phyloP scores from a whole-genome alignment of 2,329 filamentous ascomycete species.

The Taxawa tesnikishii region DNA sequence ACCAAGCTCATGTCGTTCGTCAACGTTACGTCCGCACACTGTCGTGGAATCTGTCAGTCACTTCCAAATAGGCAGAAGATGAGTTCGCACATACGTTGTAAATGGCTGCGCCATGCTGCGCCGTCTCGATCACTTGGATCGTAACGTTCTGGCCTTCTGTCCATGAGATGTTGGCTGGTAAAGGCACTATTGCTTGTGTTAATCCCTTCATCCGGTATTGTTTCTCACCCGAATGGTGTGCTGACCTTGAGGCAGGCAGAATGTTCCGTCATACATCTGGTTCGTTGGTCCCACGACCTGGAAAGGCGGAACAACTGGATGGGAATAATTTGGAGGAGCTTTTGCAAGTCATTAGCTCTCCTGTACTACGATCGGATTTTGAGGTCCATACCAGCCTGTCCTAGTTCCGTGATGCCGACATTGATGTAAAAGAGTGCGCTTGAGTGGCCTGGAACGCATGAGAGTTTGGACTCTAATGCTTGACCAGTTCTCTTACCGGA shows the following conservation, averaged over 20 bases:
- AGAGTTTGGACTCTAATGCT: neutral
- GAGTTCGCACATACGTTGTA: slow-evolving; percentile 54
- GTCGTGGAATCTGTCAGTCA: neutral
- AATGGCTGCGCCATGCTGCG: slow-evolving; percentile 69
- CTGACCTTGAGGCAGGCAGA: slow-evolving; percentile 86
- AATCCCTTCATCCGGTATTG: too few species aligned
- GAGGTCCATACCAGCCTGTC: slow-evolving; percentile 19
- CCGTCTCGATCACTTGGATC: slow-evolving; percentile 75
- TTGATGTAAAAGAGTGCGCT: slow-evolving; percentile 83
- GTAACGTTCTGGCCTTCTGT: slow-evolving; percentile 79
- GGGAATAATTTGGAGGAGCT: slow-evolving; percentile 76
- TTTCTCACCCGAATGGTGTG: too few species aligned
- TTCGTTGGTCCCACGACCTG: slow-evolving; percentile 73
- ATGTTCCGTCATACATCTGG: slow-evolving; percentile 64
- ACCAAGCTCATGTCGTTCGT: slow-evolving; percentile 70
- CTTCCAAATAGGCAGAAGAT: neutral
- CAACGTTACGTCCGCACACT: slow-evolving; percentile 95
- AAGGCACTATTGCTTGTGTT: too few species aligned
- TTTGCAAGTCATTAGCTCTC: too few species aligned
- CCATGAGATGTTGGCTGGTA: slow-evolving; percentile 60
- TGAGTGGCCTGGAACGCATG: slow-evolving; percentile 42
- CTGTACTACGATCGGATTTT: too few species aligned
- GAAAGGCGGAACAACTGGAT: slow-evolving; percentile 68
- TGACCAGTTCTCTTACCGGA: slow-evolving; percentile 31
- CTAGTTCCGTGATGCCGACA: slow-evolving; percentile 53